phyloP scores from a whole-genome alignment of 139 green algal species.

The Zygnema cylindricum region DNA sequence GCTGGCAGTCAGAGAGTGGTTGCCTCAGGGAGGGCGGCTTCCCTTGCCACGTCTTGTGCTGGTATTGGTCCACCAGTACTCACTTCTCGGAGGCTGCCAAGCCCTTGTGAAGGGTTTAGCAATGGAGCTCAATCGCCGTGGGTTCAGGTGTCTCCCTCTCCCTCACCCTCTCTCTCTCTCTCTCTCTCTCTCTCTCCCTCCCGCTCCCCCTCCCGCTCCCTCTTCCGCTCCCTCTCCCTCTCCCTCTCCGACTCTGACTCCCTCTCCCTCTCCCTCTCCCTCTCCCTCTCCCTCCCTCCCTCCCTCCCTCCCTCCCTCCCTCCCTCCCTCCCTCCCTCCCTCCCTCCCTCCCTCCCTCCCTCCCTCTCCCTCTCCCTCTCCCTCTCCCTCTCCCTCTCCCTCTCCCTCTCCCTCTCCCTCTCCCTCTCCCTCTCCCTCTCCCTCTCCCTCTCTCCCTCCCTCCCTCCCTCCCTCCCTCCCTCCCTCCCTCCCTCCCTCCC shows the following conservation, averaged over 20 bases:
- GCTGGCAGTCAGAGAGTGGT: constrained; percentile 18
- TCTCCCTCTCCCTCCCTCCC: not conserved
- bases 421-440: not conserved
- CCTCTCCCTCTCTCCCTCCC: not conserved
- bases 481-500: not conserved
- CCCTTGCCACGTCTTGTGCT: not conserved
- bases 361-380: no score
- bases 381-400: not conserved
- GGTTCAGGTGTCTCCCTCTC: not conserved
- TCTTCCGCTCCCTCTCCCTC: no score
- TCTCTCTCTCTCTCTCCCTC: not conserved
- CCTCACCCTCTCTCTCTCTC: not conserved
- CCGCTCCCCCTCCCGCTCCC: no score
- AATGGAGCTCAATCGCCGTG: not conserved
- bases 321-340: no score
- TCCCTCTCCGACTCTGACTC: no score
- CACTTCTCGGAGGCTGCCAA: constrained; percentile 24
- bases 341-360: no score
- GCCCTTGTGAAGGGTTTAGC: not conserved
- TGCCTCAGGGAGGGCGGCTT: not conserved
- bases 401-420: not conserved
- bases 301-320: not conserved
- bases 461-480: not conserved
- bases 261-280: no score
- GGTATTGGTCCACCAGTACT: constrained; percentile 41